Conservation (phyloP, 148 eudicot species). For the Persicaria maculosa region DNA sequence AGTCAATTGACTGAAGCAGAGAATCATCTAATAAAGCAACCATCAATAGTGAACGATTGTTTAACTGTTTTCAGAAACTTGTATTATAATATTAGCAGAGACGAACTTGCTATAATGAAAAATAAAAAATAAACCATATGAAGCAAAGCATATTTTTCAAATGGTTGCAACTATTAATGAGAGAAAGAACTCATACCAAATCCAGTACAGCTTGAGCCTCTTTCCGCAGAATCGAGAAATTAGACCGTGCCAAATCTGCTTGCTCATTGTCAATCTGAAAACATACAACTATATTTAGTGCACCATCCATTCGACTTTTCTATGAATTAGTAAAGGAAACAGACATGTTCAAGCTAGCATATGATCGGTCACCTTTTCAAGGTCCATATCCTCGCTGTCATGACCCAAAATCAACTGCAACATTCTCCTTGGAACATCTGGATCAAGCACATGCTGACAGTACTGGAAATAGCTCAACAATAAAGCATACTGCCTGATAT, state of each 20-base stretch:
- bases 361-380: constrained; percentile 56
- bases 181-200: constrained; percentile 36
- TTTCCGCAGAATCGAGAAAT: constrained; percentile 67
- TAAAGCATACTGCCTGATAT: constrained; percentile 83
- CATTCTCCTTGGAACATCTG: constrained; percentile 76
- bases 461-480: constrained; percentile 92
- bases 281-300: background rate
- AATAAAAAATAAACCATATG: constrained; percentile 12
- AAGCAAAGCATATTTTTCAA: background rate
- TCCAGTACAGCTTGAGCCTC: constrained; percentile 81
- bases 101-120: background rate
- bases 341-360: background rate
- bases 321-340: constrained; percentile 5
- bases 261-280: constrained; percentile 82
- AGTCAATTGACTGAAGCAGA: background rate
- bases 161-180: constrained; percentile 12
- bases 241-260: constrained; percentile 76
- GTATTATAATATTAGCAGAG: background rate
- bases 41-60: background rate
- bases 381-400: constrained; percentile 69
- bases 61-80: background rate
- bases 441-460: constrained; percentile 91
- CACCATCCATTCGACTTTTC: background rate
- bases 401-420: constrained; percentile 69
- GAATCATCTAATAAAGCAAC: background rate